Percentiles rank a stretch among this genome's conserved stretches.
Evolutionary conservation across 345 rosid species (phyloP).

Genomic region (Physaria fendleri): DNA sequence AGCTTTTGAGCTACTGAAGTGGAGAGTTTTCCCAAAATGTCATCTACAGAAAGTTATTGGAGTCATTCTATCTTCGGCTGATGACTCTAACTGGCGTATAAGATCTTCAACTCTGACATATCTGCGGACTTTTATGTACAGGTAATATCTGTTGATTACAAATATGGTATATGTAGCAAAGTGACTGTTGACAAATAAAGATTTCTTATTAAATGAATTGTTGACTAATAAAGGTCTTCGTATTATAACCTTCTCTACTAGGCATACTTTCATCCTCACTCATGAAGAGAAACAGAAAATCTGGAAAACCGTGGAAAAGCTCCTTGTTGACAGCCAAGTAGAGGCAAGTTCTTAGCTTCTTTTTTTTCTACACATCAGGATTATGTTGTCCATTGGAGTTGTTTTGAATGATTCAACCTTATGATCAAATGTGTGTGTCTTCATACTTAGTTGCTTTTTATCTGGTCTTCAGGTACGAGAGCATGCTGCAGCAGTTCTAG

Average conservation of each 20-base stretch:
- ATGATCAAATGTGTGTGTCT: not conserved
- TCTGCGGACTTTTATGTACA: constrained; percentile 90
- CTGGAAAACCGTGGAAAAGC: constrained; percentile 75
- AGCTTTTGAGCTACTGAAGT: constrained; percentile 85
- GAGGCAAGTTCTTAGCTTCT: constrained; percentile 53
- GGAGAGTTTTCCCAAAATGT: constrained; percentile 81
- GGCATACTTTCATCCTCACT: constrained; percentile 86
- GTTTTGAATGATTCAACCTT: not conserved
- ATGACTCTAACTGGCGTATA: constrained; percentile 91
- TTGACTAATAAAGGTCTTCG: not conserved
- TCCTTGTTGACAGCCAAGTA: constrained; percentile 89
- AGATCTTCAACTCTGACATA: constrained; percentile 90
- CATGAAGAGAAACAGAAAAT: constrained; percentile 61
- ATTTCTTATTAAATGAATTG: not conserved
- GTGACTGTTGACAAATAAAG: not conserved
- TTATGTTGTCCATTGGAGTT: not conserved
- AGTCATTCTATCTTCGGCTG: constrained; percentile 63
- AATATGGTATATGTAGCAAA: constrained; percentile 7
- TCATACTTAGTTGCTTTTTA: not conserved
- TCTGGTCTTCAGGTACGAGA: constrained; percentile 67
- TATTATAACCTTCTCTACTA: constrained; percentile 25
- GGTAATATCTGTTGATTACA: constrained; percentile 40
- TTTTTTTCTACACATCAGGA: not conserved
- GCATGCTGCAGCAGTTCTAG: constrained; percentile 96
- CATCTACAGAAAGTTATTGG: constrained; percentile 70